Conservation (phyloP, 164 flowering plant genomes). For the Echeveria elegans region DNA sequence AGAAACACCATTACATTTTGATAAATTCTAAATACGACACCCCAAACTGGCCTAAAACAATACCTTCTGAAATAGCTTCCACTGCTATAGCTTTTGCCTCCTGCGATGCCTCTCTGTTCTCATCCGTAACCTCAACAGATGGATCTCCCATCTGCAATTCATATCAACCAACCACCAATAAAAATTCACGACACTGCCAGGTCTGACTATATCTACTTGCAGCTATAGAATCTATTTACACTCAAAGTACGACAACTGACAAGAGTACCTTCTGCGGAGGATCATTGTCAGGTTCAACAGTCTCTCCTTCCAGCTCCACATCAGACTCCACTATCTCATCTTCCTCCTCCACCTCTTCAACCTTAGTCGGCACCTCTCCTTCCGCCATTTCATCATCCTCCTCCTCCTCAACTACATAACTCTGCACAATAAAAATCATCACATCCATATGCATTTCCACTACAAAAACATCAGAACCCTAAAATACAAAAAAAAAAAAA, state of each 20-base stretch:
- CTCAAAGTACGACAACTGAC: background rate
- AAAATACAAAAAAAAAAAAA: background rate
- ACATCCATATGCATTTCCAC: background rate
- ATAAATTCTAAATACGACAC: background rate
- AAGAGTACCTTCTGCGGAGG: slow-evolving; percentile 71
- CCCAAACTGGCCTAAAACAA: background rate
- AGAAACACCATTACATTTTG: slow-evolving; percentile 2
- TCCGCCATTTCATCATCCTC: slow-evolving; percentile 47
- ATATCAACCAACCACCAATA: background rate
- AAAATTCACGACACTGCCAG: background rate
- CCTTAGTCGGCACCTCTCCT: slow-evolving; percentile 21
- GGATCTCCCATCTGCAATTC: slow-evolving; percentile 78
- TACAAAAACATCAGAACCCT: background rate
- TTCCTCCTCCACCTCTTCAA: slow-evolving; percentile 46
- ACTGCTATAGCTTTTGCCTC: slow-evolving; percentile 64
- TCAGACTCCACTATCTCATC: slow-evolving; percentile 83
- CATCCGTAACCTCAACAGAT: slow-evolving; percentile 78
- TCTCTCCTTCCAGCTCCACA: slow-evolving; percentile 81
- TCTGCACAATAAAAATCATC: slow-evolving; percentile 3
- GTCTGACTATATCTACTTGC: no score
- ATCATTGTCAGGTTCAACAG: slow-evolving; percentile 79
- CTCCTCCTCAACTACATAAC: slow-evolving; percentile 45
- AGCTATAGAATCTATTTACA: background rate
- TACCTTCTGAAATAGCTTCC: slow-evolving; percentile 92
- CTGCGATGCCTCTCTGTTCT: slow-evolving; percentile 78